A percentile compares a stretch with the other conserved stretches of the same genome.
These are phyloP conservation scores for Beverwykella pulmonaria DNA, from an alignment of 495 filamentous ascomycete genomes.

Conservation along the genomic window DNA sequence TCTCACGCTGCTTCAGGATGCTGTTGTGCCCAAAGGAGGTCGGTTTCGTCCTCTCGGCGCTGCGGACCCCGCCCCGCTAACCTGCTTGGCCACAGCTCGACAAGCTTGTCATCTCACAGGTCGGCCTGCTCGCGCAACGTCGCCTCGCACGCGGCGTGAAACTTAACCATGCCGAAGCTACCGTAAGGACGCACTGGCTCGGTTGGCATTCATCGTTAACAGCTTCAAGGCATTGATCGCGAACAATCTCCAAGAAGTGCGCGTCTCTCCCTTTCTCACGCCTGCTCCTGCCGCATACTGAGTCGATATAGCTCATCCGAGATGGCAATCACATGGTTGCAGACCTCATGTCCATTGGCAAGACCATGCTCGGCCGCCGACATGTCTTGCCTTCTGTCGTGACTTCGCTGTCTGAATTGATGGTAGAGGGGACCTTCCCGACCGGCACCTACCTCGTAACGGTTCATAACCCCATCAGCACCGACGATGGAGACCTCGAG, in stretches of 20 bases:
- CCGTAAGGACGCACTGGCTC: conserved; percentile 56
- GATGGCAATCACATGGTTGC: conserved; percentile 93
- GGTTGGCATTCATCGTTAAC: conserved; percentile 2
- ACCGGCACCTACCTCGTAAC: conserved; percentile 94
- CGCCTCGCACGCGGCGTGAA: conserved; percentile 86
- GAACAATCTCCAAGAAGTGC: conserved; percentile 83
- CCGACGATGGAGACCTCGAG: conserved; percentile 83
- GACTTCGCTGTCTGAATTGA: conserved; percentile 75
- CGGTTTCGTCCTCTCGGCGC: background rate
- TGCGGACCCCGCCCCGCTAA: conserved; percentile 17
- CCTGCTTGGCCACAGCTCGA: conserved; percentile 65
- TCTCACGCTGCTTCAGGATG: conserved; percentile 12
- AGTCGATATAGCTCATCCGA: conserved; percentile 72
- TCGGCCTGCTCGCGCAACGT: conserved; percentile 84
- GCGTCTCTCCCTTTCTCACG: conserved; percentile 3
- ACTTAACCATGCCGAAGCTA: conserved; percentile 90
- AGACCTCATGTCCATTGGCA: conserved; percentile 88
- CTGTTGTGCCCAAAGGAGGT: conserved; percentile 37
- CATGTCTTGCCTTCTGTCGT: conserved; percentile 87
- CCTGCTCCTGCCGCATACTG: conserved; percentile 3
- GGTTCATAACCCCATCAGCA: conserved; percentile 84
- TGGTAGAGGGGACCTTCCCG: conserved; percentile 92
- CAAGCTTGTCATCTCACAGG: conserved; percentile 91
- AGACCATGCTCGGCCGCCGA: conserved; percentile 89
- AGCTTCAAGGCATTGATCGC: conserved; percentile 81